Percentiles rank a stretch among this genome's conserved stretches.
Evolutionary conservation across 108 stramenopile genomes (phyloP).

Genomic region (Epipyxis sp.): DNA sequence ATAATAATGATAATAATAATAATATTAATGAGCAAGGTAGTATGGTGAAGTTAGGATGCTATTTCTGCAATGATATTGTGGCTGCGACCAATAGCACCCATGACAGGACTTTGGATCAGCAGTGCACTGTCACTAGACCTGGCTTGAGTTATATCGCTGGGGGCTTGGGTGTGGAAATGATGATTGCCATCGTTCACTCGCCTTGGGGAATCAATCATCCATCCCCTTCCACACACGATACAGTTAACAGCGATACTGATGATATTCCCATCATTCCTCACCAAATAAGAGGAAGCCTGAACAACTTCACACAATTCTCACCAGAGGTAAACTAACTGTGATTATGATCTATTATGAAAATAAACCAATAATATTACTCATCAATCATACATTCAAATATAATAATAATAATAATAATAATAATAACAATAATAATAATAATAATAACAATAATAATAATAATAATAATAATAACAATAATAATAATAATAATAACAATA

Average conservation of each 20-base stretch:
- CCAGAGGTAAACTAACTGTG: background rate
- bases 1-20: slow-evolving; percentile 25
- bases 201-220: slow-evolving; percentile 59
- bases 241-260: slow-evolving; percentile 11
- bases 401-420: no score
- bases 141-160: slow-evolving; percentile 93
- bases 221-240: slow-evolving; percentile 28
- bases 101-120: slow-evolving; percentile 95
- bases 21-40: no score
- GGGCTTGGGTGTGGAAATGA: slow-evolving; percentile 86
- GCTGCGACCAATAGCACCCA: slow-evolving; percentile 89
- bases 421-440: no score
- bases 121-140: slow-evolving; percentile 94
- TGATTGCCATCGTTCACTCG: slow-evolving; percentile 88
- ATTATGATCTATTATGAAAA: slow-evolving; percentile 67
- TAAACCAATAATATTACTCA: no score
- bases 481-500: no score
- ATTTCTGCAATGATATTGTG: slow-evolving; percentile 97
- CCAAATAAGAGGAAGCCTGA: slow-evolving; percentile 86
- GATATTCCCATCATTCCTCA: slow-evolving; percentile 68
- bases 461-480: no score
- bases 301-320: slow-evolving; percentile 61
- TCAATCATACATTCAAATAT: no score
- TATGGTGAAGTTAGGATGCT: slow-evolving; percentile 89
- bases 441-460: no score